These are phyloP conservation scores for Dictyostelium citrinum DNA, from an alignment of 78 protist genomes.

Conservation along the genomic window DNA sequence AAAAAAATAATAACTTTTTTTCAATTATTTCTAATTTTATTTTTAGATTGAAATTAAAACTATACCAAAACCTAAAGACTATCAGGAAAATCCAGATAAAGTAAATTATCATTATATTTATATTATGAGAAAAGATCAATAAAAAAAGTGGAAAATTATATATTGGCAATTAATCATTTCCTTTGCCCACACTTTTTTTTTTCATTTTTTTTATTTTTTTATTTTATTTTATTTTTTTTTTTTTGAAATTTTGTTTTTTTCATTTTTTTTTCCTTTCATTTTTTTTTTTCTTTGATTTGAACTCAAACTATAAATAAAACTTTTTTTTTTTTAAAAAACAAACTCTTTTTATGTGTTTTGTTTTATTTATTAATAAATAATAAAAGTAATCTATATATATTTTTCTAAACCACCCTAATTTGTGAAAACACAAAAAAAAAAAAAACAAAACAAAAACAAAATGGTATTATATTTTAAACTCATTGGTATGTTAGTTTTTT, in stretches of 20 bases:
- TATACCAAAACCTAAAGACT: background rate
- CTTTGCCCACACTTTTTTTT: background rate
- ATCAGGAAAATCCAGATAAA: background rate
- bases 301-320: background rate
- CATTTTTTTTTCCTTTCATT: background rate
- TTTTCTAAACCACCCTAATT: constrained; percentile 32
- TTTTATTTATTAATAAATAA: background rate
- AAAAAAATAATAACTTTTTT: too few relatives aligned
- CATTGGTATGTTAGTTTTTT: constrained; percentile 18
- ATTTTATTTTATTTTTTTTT: background rate
- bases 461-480: constrained; percentile 62
- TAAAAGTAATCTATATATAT: background rate
- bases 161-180: too few relatives aligned
- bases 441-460: background rate
- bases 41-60: background rate
- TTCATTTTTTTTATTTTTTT: background rate
- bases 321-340: background rate
- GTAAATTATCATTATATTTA: constrained; percentile 14
- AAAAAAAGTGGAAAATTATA: background rate
- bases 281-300: background rate
- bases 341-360: background rate
- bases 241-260: background rate
- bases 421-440: background rate
- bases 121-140: background rate
- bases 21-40: too few relatives aligned